Evolutionary conservation across 495 filamentous ascomycete species (phyloP), one percentile per base, ranked within the genome.

Genomic region (Xylaria telfairii): DNA sequence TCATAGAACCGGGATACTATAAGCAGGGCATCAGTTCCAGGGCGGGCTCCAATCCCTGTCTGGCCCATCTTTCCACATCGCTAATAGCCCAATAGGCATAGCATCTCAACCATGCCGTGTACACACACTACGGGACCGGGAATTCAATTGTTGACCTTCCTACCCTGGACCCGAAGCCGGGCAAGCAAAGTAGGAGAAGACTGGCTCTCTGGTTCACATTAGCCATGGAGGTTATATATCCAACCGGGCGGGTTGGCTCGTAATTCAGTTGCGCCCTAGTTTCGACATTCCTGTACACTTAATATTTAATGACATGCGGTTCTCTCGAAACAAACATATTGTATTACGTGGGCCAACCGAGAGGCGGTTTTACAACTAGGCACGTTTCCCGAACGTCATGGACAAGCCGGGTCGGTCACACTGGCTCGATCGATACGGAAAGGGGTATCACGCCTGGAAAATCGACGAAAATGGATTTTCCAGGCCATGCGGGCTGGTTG

Each of bases 391-490:
- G 19, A 44, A 1, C n/a, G 51, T n/a, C 24, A 60, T 68, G 65
- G 53, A 68, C 10, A 37, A 59, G 28, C 28, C 53, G 21, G 28
- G 51, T 10, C 41, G 37, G 15, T 51, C 3, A 39, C 67, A 69
- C 57, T 69, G 67, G 67, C 57, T 69, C 1, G 42, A 69, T 42
- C 56, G 67, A 51, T 69, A 69, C 24, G 67, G 67, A 12, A 69
- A 49, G 10, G 56, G 56, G 26, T 69, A 69, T 63, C 67, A 69
- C 10, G 67, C 57, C n/a, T 69, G 67, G 67, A 6, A 7, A 8
- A 30, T 42, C 12, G 44, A 61, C 4, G 44, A 26, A 26, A n/a
- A 37, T 28, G 56, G 30, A 24, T 69, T 61, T 42, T 51, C 42
- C 6, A 69, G 67, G 21, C 67, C 67, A 17, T 69, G 67, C 46